phyloP scores from a whole-genome alignment of 208 protist species.

The Trypanosoma scelopori region DNA sequence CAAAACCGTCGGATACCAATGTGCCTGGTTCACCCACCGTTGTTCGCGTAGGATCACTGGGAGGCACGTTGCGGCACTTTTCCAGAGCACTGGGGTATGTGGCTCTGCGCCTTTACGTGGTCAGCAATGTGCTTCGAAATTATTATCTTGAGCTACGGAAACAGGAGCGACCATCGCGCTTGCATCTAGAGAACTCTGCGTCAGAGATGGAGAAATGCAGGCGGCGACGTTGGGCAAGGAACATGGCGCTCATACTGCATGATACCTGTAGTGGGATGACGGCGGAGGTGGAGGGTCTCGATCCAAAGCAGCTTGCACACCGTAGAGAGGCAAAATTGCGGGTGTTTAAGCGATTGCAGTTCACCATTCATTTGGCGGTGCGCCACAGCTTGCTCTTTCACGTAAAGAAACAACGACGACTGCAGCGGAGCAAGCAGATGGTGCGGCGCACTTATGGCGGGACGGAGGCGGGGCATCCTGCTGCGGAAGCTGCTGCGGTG shows the following conservation, averaged over 20 bases:
- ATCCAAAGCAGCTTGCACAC: neutral
- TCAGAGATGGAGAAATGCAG: constrained; percentile 15
- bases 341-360: constrained; percentile 50
- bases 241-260: constrained; percentile 28
- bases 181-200: constrained; percentile 12
- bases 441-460: neutral
- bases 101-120: constrained; percentile 62
- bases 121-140: constrained; percentile 65
- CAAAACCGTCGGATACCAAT: neutral
- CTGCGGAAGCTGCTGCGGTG: neutral
- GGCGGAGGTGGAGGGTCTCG: constrained; percentile 48
- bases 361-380: constrained; percentile 44
- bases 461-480: neutral
- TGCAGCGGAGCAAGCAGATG: neutral
- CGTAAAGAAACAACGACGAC: constrained; percentile 26
- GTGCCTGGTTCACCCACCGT: neutral
- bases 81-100: constrained; percentile 55
- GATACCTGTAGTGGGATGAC: constrained; percentile 34
- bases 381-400: constrained; percentile 50
- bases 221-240: constrained; percentile 36
- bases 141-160: constrained; percentile 32
- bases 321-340: constrained; percentile 27
- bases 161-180: neutral
- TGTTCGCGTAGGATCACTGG: constrained; percentile 15
- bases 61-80: constrained; percentile 26